Conservation (phyloP, 2,329 filamentous ascomycete species). For the Ophiostoma himal-ulmi region DNA sequence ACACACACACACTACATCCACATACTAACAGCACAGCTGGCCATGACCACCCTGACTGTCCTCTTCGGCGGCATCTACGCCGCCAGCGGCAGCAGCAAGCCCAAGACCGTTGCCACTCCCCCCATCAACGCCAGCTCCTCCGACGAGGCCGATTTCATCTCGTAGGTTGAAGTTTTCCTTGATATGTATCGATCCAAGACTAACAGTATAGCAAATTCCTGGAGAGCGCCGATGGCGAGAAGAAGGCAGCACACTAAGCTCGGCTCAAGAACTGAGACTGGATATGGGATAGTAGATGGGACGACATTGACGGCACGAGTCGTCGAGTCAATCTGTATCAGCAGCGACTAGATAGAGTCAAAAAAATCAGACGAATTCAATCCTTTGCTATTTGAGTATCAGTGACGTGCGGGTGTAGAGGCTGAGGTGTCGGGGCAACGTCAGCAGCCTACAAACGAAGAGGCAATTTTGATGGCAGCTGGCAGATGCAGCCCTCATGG, state of each 20-base stretch:
- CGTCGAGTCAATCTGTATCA: too few relatives aligned
- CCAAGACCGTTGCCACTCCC: constrained; percentile 41
- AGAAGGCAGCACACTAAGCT: constrained; percentile 25
- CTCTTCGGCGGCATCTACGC: constrained; percentile 47
- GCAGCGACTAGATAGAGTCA: neutral
- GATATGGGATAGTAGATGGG: neutral
- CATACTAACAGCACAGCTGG: constrained; percentile 39
- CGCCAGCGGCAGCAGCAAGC: constrained; percentile 42
- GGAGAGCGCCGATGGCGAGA: constrained; percentile 38
- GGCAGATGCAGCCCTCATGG: too few relatives aligned
- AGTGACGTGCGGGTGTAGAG: neutral
- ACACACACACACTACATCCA: neutral
- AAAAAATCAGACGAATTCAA: neutral
- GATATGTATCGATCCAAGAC: too few relatives aligned
- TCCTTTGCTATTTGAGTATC: neutral
- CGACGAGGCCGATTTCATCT: constrained; percentile 61
- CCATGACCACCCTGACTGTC: constrained; percentile 50
- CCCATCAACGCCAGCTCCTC: constrained; percentile 58
- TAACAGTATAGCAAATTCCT: constrained; percentile 43
- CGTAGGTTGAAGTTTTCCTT: constrained; percentile 37
- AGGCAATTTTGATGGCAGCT: too few relatives aligned
- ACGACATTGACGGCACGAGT: neutral
- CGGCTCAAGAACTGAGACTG: neutral
- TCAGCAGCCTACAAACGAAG: too few relatives aligned
- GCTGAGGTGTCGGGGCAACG: neutral